A percentile compares a stretch with the other conserved stretches of the same genome.
Conservation (phyloP, 768 basidiomycete species). For the Suillus placidus region DNA sequence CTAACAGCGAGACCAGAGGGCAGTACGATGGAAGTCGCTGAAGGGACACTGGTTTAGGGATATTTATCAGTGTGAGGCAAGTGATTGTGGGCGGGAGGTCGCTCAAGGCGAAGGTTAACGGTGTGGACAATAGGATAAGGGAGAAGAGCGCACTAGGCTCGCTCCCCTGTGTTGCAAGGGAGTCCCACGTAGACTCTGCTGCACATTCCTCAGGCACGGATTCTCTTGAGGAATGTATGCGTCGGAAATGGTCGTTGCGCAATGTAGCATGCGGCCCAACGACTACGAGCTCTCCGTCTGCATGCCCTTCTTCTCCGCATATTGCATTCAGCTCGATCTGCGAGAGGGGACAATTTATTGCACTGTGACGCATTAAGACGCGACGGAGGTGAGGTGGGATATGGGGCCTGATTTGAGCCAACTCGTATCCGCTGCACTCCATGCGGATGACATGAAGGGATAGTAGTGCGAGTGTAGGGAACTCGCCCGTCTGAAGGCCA, state of each 20-base stretch:
- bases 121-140: conserved; percentile 53
- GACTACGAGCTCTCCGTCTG: conserved; percentile 65
- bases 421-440: conserved; percentile 42
- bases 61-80: conserved; percentile 57
- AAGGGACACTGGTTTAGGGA: conserved; percentile 51
- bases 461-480: conserved; percentile 58
- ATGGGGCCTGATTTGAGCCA: conserved; percentile 50
- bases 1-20: conserved; percentile 63
- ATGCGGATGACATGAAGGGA: conserved; percentile 56
- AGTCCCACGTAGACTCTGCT: conserved; percentile 44
- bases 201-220: background rate
- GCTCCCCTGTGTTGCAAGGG: conserved; percentile 25
- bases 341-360: conserved; percentile 59
- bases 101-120: conserved; percentile 44
- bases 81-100: conserved; percentile 67
- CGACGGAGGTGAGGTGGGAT: conserved; percentile 64
- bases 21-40: conserved; percentile 60
- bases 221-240: background rate
- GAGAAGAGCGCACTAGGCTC: conserved; percentile 43
- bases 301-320: conserved; percentile 52
- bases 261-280: conserved; percentile 56
- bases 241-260: conserved; percentile 46
- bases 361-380: conserved; percentile 58
- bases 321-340: conserved; percentile 52
- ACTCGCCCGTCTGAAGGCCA: conserved; percentile 8